Conservation (phyloP, 305 asterid genomes). For the Euphrasia arctica region DNA sequence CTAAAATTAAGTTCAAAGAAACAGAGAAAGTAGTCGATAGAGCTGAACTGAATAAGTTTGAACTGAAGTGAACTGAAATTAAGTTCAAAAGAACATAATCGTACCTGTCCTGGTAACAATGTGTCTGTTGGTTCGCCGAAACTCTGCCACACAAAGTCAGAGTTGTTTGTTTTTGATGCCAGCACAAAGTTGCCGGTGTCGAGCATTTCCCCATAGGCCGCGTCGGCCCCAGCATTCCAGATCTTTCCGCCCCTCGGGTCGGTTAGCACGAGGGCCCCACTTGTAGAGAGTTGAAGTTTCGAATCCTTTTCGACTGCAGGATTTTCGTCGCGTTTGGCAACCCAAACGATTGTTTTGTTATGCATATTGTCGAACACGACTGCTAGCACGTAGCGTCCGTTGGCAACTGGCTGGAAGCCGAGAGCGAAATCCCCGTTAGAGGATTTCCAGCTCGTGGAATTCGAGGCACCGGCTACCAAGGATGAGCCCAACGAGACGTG, state of each 20-base stretch:
- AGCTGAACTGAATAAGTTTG: no score
- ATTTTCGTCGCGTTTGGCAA: slow-evolving; percentile 33
- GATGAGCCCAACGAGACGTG: background rate
- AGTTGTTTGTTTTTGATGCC: slow-evolving; percentile 18
- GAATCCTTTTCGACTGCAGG: slow-evolving; percentile 27
- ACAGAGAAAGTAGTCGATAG: no score
- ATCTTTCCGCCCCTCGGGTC: slow-evolving; percentile 20
- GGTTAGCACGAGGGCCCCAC: slow-evolving; percentile 23
- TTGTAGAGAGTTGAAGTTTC: slow-evolving; percentile 23
- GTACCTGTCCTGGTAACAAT: slow-evolving; percentile 33
- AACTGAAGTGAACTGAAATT: no score
- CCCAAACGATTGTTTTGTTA: slow-evolving; percentile 38
- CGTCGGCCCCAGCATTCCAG: slow-evolving; percentile 28
- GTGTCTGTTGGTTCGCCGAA: slow-evolving; percentile 36
- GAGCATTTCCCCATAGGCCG: slow-evolving; percentile 43
- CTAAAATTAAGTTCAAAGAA: no score
- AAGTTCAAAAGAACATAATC: no score
- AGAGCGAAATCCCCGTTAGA: slow-evolving; percentile 41
- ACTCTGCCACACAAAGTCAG: slow-evolving; percentile 35
- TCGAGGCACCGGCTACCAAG: background rate
- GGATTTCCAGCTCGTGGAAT: slow-evolving; percentile 16
- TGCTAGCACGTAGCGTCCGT: slow-evolving; percentile 33
- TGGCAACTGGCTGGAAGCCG: slow-evolving; percentile 32
- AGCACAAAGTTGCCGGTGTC: slow-evolving; percentile 40
- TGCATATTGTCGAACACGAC: slow-evolving; percentile 36